phyloP scores from a whole-genome alignment of 192 early-diverging fungal species.

The Gaertneriomyces sp. region DNA sequence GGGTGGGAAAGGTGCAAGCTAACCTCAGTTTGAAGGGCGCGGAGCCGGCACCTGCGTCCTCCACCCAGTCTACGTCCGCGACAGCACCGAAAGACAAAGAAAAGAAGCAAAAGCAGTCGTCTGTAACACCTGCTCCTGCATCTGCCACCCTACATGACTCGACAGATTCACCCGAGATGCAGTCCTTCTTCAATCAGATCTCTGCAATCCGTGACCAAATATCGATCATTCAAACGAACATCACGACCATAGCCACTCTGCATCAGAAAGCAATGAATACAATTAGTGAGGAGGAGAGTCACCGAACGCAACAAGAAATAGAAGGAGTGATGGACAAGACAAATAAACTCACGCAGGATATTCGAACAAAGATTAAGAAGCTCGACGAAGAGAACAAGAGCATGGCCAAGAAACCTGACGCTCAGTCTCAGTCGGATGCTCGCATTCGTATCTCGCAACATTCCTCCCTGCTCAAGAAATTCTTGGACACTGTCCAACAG shows the following conservation, averaged over 20 bases:
- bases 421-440: constrained; percentile 34
- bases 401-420: constrained; percentile 34
- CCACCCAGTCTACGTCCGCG: constrained; percentile 2
- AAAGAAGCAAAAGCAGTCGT: constrained; percentile 13
- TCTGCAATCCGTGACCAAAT: constrained; percentile 45
- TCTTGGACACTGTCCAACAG: constrained; percentile 61
- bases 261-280: constrained; percentile 52
- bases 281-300: constrained; percentile 45
- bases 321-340: constrained; percentile 49
- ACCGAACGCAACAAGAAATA: constrained; percentile 45
- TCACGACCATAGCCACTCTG: constrained; percentile 42
- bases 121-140: neutral
- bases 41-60: constrained; percentile 7
- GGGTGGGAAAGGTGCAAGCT: neutral
- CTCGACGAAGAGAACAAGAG: constrained; percentile 52
- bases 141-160: neutral
- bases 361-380: constrained; percentile 48
- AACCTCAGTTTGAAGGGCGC: neutral
- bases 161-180: constrained; percentile 38
- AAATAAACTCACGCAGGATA: constrained; percentile 37
- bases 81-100: constrained; percentile 4
- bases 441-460: constrained; percentile 48
- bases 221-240: constrained; percentile 31
- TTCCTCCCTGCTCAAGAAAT: constrained; percentile 47
- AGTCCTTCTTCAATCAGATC: constrained; percentile 47